Evolutionary conservation across 2,329 filamentous ascomycete species (phyloP), one percentile per base, ranked within the genome.

Genomic region (Nemania sp.): DNA sequence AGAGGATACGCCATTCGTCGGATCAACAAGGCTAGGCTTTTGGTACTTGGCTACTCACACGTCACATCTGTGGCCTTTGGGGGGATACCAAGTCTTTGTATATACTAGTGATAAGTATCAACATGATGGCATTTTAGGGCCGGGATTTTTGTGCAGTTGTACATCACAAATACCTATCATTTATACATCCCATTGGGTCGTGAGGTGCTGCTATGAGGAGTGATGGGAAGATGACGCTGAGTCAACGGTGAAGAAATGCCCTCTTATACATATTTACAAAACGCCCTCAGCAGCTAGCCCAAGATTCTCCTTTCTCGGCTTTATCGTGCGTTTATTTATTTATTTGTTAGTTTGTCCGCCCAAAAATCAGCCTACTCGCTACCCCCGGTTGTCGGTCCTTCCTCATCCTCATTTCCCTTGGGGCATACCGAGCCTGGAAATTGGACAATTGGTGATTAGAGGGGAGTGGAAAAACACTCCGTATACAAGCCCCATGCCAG

Each of bases 191-290:
- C 27, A 18, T 13, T 6, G 32, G 22, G 43, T 35, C 18, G 35
- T 35, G 27, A 7, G 35, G 15, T 24, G 5, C 41, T 27, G n/a
- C 32, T 29, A 10, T 32, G 22, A 47, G 26, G 7, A 27, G 27
- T 29, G 20, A 22, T 38, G n/a, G 35, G 51, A 4, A 32, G 26
- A 54, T 29, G 49, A 70, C 67, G 65, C 61, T 67, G 68, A 73
- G 73, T 70, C 62, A 72, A 76, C 72, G 66, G 67, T 70, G 71
- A 72, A 70, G 60, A 72, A 71, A 65, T 66, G 71, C 74, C 72
- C 62, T 76, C 74, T 75, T 75, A 71, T 76, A 77, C 73, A 75
- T 78, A 76, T 77, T 77, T 75, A 77, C 74, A 76, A 72, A 64
- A 67, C 45, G 55, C 60, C 52, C n/a, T 52, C 18, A 49, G 59